A percentile compares a stretch with the other conserved stretches of the same genome.
phyloP scores from a whole-genome alignment of 2,329 filamentous ascomycete genomes.

The Trichoderma sp. region DNA sequence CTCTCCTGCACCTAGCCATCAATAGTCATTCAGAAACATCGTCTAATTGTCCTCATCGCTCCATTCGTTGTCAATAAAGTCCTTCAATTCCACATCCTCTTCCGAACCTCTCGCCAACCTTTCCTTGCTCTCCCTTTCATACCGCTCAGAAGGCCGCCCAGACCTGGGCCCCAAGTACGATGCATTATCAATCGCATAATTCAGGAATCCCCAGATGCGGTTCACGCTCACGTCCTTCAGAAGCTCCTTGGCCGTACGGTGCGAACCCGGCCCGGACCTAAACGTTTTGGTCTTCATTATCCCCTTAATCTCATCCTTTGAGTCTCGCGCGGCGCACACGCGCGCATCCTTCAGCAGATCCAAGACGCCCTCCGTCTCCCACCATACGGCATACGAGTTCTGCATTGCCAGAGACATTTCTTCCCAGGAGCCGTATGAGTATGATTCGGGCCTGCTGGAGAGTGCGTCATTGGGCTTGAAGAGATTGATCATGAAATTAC shows the following conservation, averaged over 20 bases:
- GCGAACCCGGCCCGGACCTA: neutral
- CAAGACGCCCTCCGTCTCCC: neutral
- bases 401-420: neutral
- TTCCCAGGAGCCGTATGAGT: neutral
- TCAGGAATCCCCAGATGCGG: neutral
- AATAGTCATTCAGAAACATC: neutral
- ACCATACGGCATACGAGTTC: neutral
- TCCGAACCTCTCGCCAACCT: neutral
- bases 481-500: neutral
- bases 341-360: neutral
- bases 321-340: neutral
- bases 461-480: neutral
- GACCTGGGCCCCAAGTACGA: neutral
- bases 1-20: no score
- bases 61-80: neutral
- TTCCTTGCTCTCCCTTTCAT: neutral
- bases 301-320: neutral
- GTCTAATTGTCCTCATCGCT: neutral
- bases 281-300: neutral
- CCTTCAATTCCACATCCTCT: neutral
- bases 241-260: neutral
- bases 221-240: neutral
- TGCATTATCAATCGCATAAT: neutral
- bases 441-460: neutral
- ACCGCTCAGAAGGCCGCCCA: neutral